Conservation (phyloP, 371 early-diverging fungal genomes). For the Apophysomyces variabilis region DNA sequence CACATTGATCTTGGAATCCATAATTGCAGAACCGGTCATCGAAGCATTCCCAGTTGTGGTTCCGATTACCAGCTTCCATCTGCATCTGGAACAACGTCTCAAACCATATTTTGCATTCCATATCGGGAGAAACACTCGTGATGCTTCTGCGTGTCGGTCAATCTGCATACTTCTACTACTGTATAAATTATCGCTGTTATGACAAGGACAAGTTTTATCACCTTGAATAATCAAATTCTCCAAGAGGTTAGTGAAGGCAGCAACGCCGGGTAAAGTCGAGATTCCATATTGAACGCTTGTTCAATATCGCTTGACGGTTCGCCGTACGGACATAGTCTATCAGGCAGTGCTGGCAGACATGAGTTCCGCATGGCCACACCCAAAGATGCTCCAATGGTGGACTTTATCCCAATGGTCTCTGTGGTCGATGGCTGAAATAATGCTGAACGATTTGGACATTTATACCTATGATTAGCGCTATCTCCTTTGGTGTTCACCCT, state of each 20-base stretch:
- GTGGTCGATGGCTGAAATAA: not conserved
- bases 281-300: not conserved
- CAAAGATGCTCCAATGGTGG: not conserved
- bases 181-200: too few relatives aligned
- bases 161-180: too few relatives aligned
- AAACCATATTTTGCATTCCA: too few relatives aligned
- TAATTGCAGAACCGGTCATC: not conserved
- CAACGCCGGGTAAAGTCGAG: not conserved
- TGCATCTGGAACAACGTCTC: not conserved
- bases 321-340: not conserved
- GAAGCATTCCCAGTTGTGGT: not conserved
- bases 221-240: not conserved
- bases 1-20: not conserved
- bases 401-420: not conserved
- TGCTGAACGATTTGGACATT: too few relatives aligned
- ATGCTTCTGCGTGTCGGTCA: too few relatives aligned
- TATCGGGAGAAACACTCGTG: too few relatives aligned
- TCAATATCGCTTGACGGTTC: not conserved
- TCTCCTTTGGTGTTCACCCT: too few relatives aligned
- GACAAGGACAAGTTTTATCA: too few relatives aligned
- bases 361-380: not conserved
- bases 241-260: not conserved
- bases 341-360: not conserved
- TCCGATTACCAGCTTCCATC: not conserved
- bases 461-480: too few relatives aligned